Percentiles rank a stretch among this genome's conserved stretches.
Evolutionary conservation across 208 protist species (phyloP).

Genomic region (Leishmania gerbilli): DNA sequence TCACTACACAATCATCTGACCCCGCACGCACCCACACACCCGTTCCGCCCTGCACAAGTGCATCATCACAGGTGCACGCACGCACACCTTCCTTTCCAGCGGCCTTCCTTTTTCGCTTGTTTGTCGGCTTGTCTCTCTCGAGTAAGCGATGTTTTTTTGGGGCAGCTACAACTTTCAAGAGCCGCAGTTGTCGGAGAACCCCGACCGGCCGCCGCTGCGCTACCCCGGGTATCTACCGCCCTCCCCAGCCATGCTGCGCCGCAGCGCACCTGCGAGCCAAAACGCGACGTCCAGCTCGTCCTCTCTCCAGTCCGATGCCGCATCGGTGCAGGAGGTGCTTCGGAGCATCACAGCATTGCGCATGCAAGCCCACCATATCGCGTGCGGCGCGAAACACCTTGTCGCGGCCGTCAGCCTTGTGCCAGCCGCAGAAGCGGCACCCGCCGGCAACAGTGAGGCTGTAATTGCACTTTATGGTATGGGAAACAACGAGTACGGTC

Average conservation of each 20-base stretch:
- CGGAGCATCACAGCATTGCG: conserved; percentile 16
- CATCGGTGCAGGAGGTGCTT: conserved; percentile 23
- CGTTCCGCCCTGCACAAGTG: background rate
- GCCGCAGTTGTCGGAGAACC: conserved; percentile 46
- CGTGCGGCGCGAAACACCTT: conserved; percentile 66
- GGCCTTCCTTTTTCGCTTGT: background rate
- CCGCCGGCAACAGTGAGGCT: background rate
- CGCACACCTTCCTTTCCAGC: background rate
- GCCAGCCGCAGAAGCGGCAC: background rate
- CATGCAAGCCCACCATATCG: conserved; percentile 44
- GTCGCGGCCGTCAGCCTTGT: conserved; percentile 36
- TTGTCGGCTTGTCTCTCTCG: background rate
- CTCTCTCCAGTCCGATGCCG: conserved; percentile 7
- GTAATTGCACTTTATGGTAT: conserved; percentile 51
- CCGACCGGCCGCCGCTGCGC: conserved; percentile 48
- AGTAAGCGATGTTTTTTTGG: conserved; percentile 79
- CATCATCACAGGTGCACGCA: background rate
- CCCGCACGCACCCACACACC: background rate
- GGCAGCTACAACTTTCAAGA: conserved; percentile 83
- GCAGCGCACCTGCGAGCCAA: conserved; percentile 3
- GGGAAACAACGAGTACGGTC: conserved; percentile 76
- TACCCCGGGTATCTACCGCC: conserved; percentile 78
- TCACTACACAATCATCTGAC: background rate
- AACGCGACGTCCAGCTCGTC: background rate
- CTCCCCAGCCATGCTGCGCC: conserved; percentile 28